Evolutionary conservation across 108 stramenopile species (phyloP).

Genomic region (Mediolabrus comicus): DNA sequence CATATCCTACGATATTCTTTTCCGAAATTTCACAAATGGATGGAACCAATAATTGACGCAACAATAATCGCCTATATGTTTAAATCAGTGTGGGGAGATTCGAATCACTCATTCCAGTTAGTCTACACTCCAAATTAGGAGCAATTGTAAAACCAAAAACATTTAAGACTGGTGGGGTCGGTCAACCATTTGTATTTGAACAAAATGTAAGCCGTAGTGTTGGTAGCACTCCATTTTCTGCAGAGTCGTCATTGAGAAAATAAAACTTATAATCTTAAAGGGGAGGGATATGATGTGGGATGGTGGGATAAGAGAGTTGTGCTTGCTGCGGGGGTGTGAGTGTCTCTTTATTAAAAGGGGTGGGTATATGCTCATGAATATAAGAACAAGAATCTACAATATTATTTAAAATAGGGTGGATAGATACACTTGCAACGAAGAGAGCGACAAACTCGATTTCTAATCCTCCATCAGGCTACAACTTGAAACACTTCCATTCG

Average conservation of each 20-base stretch:
- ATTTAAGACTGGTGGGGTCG: conserved; percentile 11
- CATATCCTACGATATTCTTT: background rate
- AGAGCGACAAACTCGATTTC: too few relatives aligned
- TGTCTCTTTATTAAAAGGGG: too few relatives aligned
- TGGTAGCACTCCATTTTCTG: conserved; percentile 6
- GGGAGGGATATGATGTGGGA: background rate
- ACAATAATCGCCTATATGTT: background rate
- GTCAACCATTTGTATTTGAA: conserved; percentile 27
- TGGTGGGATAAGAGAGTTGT: too few relatives aligned
- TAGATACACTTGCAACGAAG: too few relatives aligned
- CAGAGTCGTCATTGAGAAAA: conserved; percentile 32
- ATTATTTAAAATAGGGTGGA: too few relatives aligned
- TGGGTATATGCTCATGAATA: too few relatives aligned
- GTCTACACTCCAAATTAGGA: conserved; percentile 23
- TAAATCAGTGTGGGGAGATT: conserved; percentile 16
- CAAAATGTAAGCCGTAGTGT: background rate
- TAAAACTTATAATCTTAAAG: background rate
- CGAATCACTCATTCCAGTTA: conserved; percentile 26
- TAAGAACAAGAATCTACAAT: too few relatives aligned
- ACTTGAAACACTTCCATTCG: background rate
- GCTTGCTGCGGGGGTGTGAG: too few relatives aligned
- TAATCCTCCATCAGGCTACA: conserved; percentile 33
- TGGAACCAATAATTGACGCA: background rate
- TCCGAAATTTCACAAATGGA: too few relatives aligned
- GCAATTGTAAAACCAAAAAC: conserved; percentile 22